Base-by-base conservation (phyloP, 768 basidiomycete genomes). In the Atractiella rhizophila region DNA sequence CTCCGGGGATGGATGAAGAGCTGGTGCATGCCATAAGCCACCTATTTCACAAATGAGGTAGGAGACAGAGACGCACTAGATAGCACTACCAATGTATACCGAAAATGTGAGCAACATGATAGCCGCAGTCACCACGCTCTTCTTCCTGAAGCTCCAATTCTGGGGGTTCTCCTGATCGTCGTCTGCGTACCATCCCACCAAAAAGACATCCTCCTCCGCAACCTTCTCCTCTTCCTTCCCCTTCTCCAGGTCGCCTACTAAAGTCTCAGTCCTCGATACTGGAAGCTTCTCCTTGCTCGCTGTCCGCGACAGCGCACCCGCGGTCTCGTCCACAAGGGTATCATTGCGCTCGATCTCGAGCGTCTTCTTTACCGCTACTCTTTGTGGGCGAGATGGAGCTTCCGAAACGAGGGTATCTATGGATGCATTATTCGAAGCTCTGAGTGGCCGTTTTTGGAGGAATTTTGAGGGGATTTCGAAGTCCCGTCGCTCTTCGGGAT, bases 401-500 rank as follows among this genome's bases (percentile, higher is more conserved):
- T n/a, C 36, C 31, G 27, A 24, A 23, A 48, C 46, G 42, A 48
- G 46, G 3, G 40, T 45, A 15, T 33, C 31, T 9, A 9, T 32
- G 15, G 27, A 35, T 24, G 28, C 21, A 19, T 16, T 5, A 6
- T 37, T 19, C 2, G 29, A 37, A 11, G n/a, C n/a, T n/a, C n/a
- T n/a, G n/a, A n/a, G n/a, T n/a, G n/a, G n/a, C n/a, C n/a, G n/a
- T 7, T 11, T 29, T 25, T 45, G 35, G 27, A 46, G 47, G 46
- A 42, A 45, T 20, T 35, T 32, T 0, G 6, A 6, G 3, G 51
- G 49, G 15, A 48, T 21, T 4, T 37, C 31, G 35, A 44, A 53
- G 43, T 37, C 47, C 7, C 36, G 27, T 12, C 41, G 36, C 35
- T 53, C 39, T 39, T 53, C 51, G 28, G 53, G 51, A 40, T 48